Base-by-base conservation (phyloP, 1,284 basidiomycete species). In the Boletellus deceptivus region DNA sequence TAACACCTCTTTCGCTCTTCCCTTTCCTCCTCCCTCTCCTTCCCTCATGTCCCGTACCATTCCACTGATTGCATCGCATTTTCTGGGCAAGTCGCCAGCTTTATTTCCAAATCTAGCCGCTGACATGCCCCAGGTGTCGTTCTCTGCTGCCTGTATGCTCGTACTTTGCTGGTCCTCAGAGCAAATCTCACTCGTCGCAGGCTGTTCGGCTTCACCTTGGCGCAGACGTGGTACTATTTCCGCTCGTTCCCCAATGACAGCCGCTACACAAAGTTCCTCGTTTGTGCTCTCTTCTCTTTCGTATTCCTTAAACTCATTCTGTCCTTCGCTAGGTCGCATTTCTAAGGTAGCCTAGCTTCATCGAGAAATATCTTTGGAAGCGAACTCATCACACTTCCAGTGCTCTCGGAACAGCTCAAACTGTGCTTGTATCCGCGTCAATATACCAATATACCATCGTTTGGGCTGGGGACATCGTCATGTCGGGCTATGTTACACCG, bases 181-280 rank as follows among this genome's bases (percentile, higher is more conserved):
- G 4, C 49, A 41, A 55, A 7, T 22, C 35, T 56, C 41, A 60
- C 48, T 27, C 6, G 3, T 3, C 13, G 52, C 22, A 67, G 68
- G 56, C 46, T 67, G 44, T 67, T 69, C 36, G 65, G 65, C 39
- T 46, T 68, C 50, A 69, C 63, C 11, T 46, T 67, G 46, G 57
- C 56, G 3, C 65, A 67, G 44, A 70, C 63, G n/a, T 66, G 65
- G 61, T 68, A 66, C 33, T 67, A 67, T 48, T 67, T 68, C 33
- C 46, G 51, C 17, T 59, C 63, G 18, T 67, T 59, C 43, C 63
- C 63, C 9, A 57, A 64, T 10, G 67, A 67, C 46, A 59, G 50
- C 18, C 45, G 8, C 22, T 39, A 51, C 25, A 65, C 55, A 39
- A 65, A 65, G 45, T 22, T 56, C 5, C 29, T 65, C 38, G 64